These are phyloP conservation scores for Leishmania mexicana DNA, from an alignment of 208 protist species.

Conservation along the genomic window DNA sequence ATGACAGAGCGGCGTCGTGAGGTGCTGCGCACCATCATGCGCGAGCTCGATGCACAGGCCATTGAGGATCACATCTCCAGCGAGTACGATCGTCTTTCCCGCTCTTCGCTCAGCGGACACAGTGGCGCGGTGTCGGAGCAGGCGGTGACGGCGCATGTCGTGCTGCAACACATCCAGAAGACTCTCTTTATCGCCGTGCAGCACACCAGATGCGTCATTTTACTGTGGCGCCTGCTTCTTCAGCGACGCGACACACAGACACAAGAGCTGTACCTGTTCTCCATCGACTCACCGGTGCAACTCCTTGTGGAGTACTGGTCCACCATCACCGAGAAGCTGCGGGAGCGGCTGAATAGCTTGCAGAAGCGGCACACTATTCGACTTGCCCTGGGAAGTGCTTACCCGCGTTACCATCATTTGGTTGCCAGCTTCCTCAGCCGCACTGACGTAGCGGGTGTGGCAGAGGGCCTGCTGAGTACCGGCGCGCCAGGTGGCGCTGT, in stretches of 20 bases:
- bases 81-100: conserved; percentile 23
- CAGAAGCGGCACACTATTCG: conserved; percentile 59
- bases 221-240: conserved; percentile 73
- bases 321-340: conserved; percentile 56
- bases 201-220: conserved; percentile 61
- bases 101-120: not conserved
- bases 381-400: conserved; percentile 40
- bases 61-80: conserved; percentile 49
- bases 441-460: conserved; percentile 16
- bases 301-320: conserved; percentile 77
- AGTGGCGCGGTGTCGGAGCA: conserved; percentile 28
- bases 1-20: conserved; percentile 82
- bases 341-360: conserved; percentile 54
- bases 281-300: conserved; percentile 58
- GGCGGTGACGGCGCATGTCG: conserved; percentile 32
- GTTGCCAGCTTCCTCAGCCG: conserved; percentile 55
- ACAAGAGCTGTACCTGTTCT: conserved; percentile 39
- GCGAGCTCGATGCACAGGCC: conserved; percentile 59
- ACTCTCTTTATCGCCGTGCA: conserved; percentile 55
- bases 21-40: conserved; percentile 63
- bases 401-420: conserved; percentile 56
- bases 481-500: conserved; percentile 12
- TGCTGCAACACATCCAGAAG: conserved; percentile 54
- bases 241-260: conserved; percentile 48
- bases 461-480: conserved; percentile 17